Evolutionary conservation across 2,329 filamentous ascomycete genomes (phyloP).

Genomic region (Trichoderma guizhouense): DNA sequence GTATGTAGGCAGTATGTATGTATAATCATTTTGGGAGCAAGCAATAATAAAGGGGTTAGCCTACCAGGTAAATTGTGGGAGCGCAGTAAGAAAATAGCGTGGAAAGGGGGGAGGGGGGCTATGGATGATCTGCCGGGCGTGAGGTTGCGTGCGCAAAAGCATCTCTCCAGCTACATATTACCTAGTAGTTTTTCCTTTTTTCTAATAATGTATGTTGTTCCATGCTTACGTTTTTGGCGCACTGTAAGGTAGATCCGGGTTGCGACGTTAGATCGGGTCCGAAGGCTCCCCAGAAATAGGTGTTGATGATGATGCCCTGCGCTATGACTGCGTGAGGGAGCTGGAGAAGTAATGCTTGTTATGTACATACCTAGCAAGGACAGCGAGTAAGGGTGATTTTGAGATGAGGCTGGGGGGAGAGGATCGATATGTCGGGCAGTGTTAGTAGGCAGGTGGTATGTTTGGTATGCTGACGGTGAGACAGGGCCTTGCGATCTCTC

Average conservation of each 20-base stretch:
- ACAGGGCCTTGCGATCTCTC: neutral
- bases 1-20: neutral
- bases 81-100: constrained; percentile 8
- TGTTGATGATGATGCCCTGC: neutral
- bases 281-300: neutral
- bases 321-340: neutral
- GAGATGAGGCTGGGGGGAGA: neutral
- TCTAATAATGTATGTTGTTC: neutral
- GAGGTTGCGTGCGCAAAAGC: neutral
- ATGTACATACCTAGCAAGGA: too few species aligned
- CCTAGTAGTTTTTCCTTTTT: neutral
- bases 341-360: too few species aligned
- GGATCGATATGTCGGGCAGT: neutral
- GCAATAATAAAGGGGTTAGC: constrained; percentile 3
- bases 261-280: neutral
- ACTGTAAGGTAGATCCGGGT: neutral
- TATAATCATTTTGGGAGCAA: neutral
- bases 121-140: neutral
- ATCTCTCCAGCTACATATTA: too few species aligned
- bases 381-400: neutral
- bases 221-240: neutral
- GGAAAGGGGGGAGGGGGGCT: neutral
- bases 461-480: neutral
- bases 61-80: neutral
- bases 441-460: neutral